Conservation (phyloP, 2,329 filamentous ascomycete species). For the Aspergillus latus region DNA sequence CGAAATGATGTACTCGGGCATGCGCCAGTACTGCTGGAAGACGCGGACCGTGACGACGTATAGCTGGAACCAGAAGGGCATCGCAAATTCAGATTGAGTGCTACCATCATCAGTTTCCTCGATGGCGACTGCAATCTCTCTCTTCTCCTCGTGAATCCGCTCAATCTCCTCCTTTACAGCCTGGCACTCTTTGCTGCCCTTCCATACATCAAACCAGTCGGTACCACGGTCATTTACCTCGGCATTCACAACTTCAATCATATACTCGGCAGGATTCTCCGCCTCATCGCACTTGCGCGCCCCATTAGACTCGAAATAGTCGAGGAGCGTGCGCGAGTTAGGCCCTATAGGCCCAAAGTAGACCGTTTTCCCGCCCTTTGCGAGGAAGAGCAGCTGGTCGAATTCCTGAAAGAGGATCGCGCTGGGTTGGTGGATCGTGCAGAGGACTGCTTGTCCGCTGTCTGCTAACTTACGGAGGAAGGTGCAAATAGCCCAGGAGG, state of each 20-base stretch:
- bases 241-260: constrained; percentile 56
- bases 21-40: constrained; percentile 88
- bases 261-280: constrained; percentile 71
- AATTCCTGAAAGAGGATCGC: constrained; percentile 90
- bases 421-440: constrained; percentile 92
- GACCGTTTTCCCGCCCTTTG: constrained; percentile 61
- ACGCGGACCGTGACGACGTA: constrained; percentile 67
- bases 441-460: constrained; percentile 87
- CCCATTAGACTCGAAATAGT: constrained; percentile 64
- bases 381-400: constrained; percentile 63
- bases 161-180: constrained; percentile 39
- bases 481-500: constrained; percentile 85
- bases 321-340: constrained; percentile 55
- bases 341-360: constrained; percentile 67
- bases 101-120: not conserved
- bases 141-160: constrained; percentile 50
- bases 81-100: constrained; percentile 66
- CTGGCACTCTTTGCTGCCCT: constrained; percentile 53
- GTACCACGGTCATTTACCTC: constrained; percentile 52
- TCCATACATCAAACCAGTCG: constrained; percentile 56
- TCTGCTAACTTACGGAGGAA: constrained; percentile 85
- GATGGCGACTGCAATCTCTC: not conserved
- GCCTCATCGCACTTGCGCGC: constrained; percentile 57
- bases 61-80: constrained; percentile 67
- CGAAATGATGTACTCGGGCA: constrained; percentile 79